These are phyloP conservation scores for Talaromyces proteolyticus DNA, from an alignment of 495 filamentous ascomycete species.

Conservation along the genomic window DNA sequence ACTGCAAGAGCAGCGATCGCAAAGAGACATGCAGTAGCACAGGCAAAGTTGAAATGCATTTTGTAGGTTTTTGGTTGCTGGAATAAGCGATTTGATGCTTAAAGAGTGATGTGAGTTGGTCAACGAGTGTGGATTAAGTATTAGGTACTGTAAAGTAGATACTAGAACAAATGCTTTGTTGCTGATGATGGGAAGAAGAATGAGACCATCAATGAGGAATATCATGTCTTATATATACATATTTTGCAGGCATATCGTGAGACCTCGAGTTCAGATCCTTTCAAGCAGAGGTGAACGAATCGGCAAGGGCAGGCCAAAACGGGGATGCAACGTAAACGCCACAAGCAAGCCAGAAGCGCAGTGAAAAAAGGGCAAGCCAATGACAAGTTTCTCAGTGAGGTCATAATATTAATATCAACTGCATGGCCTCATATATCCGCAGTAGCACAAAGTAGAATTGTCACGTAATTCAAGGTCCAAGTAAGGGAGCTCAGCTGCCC, in stretches of 20 bases:
- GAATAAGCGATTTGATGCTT: not conserved
- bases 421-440: not conserved
- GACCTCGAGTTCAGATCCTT: not conserved
- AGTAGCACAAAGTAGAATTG: not conserved
- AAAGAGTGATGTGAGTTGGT: constrained; percentile 7
- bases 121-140: constrained; percentile 3
- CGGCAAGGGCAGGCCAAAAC: not conserved
- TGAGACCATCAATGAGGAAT: not conserved
- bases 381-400: not conserved
- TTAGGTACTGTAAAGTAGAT: not conserved
- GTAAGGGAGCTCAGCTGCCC: not conserved
- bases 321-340: not conserved
- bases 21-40: constrained; percentile 5
- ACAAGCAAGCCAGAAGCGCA: not conserved
- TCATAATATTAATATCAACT: not conserved
- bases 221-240: not conserved
- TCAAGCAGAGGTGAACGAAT: not conserved
- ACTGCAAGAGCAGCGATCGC: constrained; percentile 7
- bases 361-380: not conserved
- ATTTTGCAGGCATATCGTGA: not conserved
- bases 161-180: not conserved
- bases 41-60: constrained; percentile 10
- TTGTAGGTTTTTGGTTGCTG: constrained; percentile 4
- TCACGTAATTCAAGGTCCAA: not conserved
- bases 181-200: not conserved